phyloP scores from a whole-genome alignment of 2,329 filamentous ascomycete species.

The Aschersonia sp. region DNA sequence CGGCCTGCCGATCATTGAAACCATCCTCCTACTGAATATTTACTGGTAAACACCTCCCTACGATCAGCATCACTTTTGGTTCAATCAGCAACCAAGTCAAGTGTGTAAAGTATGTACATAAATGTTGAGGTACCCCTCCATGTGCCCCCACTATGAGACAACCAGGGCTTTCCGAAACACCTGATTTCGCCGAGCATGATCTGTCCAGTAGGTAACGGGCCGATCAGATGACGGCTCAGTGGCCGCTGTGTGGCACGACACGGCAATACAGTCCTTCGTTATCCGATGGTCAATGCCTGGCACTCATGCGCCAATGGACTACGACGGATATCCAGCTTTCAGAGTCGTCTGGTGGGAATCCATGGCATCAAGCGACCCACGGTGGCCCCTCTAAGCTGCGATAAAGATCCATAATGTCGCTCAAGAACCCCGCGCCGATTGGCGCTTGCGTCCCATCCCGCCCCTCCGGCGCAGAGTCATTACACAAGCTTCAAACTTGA shows the following conservation, averaged over 20 bases:
- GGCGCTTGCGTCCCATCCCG: not conserved
- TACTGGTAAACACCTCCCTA: too few species aligned
- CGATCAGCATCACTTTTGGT: too few species aligned
- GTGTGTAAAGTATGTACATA: conserved; percentile 1
- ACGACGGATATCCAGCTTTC: conserved; percentile 1
- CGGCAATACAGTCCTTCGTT: not conserved
- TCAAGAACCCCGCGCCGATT: conserved; percentile 2
- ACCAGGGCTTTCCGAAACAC: not conserved
- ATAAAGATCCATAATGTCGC: not conserved
- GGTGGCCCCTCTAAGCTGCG: conserved; percentile 1
- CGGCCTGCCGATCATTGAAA: not conserved
- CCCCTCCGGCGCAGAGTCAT: conserved; percentile 1
- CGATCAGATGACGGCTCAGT: conserved; percentile 5
- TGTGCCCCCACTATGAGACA: conserved; percentile 1
- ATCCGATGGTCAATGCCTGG: not conserved
- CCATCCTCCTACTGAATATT: not conserved
- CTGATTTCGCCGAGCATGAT: not conserved
- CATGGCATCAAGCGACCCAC: conserved; percentile 1
- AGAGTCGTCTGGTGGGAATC: not conserved
- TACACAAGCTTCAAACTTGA: not conserved
- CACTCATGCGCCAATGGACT: conserved; percentile 2
- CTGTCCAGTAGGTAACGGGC: conserved; percentile 1
- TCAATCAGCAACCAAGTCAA: too few species aligned
- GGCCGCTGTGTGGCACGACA: not conserved
- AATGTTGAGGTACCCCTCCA: conserved; percentile 3